Conservation (phyloP, 1,284 basidiomycete genomes). For the Pascua sp. region DNA sequence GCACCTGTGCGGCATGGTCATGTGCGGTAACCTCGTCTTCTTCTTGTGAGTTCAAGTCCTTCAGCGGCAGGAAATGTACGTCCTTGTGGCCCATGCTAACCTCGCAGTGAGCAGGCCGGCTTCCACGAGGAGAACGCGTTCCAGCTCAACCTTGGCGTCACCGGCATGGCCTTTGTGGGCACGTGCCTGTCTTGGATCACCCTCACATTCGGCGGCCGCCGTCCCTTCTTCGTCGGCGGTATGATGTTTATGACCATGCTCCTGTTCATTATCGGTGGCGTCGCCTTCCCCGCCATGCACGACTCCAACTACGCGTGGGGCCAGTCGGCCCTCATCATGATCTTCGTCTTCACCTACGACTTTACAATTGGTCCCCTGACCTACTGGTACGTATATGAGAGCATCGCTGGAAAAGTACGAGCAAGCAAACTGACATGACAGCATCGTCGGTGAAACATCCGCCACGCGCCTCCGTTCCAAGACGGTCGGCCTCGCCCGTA, state of each 20-base stretch:
- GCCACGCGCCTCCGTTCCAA: constrained; percentile 52
- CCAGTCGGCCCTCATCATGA: constrained; percentile 22
- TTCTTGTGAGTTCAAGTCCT: constrained; percentile 20
- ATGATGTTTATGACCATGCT: constrained; percentile 45
- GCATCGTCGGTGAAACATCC: constrained; percentile 48
- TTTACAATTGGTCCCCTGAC: constrained; percentile 46
- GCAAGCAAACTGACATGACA: constrained; percentile 25
- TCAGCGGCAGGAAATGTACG: too few relatives aligned
- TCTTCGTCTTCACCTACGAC: constrained; percentile 28
- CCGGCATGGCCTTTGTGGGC: constrained; percentile 46
- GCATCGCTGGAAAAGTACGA: too few relatives aligned
- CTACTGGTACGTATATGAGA: constrained; percentile 26
- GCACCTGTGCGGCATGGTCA: constrained; percentile 22
- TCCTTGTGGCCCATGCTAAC: background rate
- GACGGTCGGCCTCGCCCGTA: constrained; percentile 52
- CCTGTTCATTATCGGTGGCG: constrained; percentile 50
- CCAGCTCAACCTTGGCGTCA: constrained; percentile 41
- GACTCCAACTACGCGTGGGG: constrained; percentile 12
- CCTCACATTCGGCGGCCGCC: constrained; percentile 43
- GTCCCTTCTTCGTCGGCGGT: constrained; percentile 52
- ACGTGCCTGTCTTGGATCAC: constrained; percentile 47
- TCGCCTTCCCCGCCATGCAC: constrained; percentile 9
- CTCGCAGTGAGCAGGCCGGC: constrained; percentile 20
- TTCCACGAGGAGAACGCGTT: constrained; percentile 11
- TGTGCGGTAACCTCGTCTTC: constrained; percentile 21